A percentile compares a stretch with the other conserved stretches of the same genome.
phyloP scores from a whole-genome alignment of 345 rosid species.

The Erucastrum elatum region DNA sequence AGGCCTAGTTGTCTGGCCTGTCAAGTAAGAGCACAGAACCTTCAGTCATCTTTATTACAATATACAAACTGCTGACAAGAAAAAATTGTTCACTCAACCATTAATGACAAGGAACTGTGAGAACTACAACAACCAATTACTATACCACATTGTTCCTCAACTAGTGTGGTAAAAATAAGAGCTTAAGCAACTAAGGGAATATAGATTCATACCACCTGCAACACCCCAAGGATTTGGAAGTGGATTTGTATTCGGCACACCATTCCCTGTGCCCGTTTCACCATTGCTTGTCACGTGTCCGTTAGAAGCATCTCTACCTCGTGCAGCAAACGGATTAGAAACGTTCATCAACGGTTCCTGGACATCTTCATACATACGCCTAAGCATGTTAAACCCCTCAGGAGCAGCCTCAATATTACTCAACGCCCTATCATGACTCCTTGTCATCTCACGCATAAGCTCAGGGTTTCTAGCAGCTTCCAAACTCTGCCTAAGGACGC shows the following conservation, averaged over 20 bases:
- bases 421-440: slow-evolving; percentile 73
- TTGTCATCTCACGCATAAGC: slow-evolving; percentile 89
- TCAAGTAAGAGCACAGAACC: slow-evolving; percentile 1
- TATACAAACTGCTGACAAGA: background rate
- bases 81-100: background rate
- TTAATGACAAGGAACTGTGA: background rate
- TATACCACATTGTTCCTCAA: background rate
- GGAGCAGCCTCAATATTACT: slow-evolving; percentile 78
- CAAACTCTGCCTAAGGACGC: slow-evolving; percentile 65
- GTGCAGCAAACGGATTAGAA: slow-evolving; percentile 54
- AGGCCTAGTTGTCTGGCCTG: slow-evolving; percentile 51
- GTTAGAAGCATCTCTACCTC: slow-evolving; percentile 43
- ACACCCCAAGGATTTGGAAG: slow-evolving; percentile 87
- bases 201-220: slow-evolving; percentile 43
- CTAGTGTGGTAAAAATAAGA: background rate
- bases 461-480: slow-evolving; percentile 83
- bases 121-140: background rate
- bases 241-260: slow-evolving; percentile 68
- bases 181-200: background rate
- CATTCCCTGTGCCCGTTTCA: slow-evolving; percentile 48
- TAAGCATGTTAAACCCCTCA: slow-evolving; percentile 76
- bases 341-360: slow-evolving; percentile 76
- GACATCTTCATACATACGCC: slow-evolving; percentile 81
- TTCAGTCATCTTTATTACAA: background rate
- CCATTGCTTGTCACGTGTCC: slow-evolving; percentile 41